A percentile compares a stretch with the other conserved stretches of the same genome.
Evolutionary conservation across 2,329 filamentous ascomycete species (phyloP).

Genomic region (Fusarium nygamai): DNA sequence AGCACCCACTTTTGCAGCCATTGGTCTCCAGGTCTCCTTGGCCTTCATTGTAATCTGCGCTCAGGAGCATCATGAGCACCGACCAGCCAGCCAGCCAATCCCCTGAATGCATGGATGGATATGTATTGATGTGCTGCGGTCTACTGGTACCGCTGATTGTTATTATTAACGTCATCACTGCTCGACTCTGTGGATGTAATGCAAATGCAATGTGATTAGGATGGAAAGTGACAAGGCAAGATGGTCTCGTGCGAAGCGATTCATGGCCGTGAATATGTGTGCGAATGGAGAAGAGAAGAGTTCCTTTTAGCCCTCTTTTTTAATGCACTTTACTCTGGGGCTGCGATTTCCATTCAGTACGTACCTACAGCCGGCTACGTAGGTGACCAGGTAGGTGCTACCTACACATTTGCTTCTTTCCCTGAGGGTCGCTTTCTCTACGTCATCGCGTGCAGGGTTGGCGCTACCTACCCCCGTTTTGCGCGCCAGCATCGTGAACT

Average conservation of each 20-base stretch:
- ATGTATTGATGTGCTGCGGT: conserved; percentile 10
- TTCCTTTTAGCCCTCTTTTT: not conserved
- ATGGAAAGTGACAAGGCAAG: not conserved
- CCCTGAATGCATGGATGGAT: conserved; percentile 31
- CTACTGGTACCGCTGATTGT: conserved; percentile 18
- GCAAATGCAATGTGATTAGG: conserved; percentile 1
- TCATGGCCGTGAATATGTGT: not conserved
- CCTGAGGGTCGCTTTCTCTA: conserved; percentile 36
- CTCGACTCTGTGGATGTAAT: conserved; percentile 13
- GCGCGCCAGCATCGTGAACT: conserved; percentile 26
- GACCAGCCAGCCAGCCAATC: conserved; percentile 37
- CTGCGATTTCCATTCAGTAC: conserved; percentile 15
- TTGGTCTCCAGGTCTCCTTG: conserved; percentile 15
- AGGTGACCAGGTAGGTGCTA: conserved; percentile 1
- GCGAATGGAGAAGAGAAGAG: conserved; percentile 1
- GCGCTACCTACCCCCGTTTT: conserved; percentile 19
- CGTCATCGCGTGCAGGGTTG: conserved; percentile 41
- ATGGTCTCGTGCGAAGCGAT: conserved; percentile 1
- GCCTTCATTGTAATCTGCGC: conserved; percentile 34
- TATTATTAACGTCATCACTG: conserved; percentile 19
- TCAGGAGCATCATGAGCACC: conserved; percentile 30
- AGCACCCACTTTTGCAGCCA: conserved; percentile 33
- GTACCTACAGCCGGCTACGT: conserved; percentile 11
- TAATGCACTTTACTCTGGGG: not conserved
- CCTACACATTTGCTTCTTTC: conserved; percentile 17